Evolutionary conservation across 192 early-diverging fungal species (phyloP).

Genomic region (Mortierella alpina): DNA sequence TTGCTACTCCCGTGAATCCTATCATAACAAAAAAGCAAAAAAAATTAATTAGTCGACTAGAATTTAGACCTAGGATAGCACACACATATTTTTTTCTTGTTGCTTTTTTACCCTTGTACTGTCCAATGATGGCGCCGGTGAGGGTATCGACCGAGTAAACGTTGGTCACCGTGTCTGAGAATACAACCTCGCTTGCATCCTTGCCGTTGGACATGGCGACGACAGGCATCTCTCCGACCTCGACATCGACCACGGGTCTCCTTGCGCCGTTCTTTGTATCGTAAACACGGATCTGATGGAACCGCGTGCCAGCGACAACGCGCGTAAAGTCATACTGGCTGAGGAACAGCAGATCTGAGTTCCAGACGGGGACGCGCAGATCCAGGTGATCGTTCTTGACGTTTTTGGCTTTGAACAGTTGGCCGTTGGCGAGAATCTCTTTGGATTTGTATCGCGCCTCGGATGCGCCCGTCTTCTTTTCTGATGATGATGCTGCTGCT

Average conservation of each 20-base stretch:
- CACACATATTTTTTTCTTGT: background rate
- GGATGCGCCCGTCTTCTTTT: conserved; percentile 15
- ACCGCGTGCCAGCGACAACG: conserved; percentile 76
- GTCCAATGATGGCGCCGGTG: conserved; percentile 65
- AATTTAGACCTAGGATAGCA: background rate
- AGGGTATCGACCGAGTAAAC: conserved; percentile 71
- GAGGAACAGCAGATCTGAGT: conserved; percentile 84
- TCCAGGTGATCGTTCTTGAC: conserved; percentile 84
- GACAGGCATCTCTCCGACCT: conserved; percentile 78
- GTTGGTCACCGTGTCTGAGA: conserved; percentile 71
- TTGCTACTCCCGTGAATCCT: conserved; percentile 68
- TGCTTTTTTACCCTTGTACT: conserved; percentile 65
- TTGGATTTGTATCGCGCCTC: conserved; percentile 72
- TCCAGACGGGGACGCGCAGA: conserved; percentile 88
- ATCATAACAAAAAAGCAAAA: background rate
- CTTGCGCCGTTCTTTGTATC: conserved; percentile 70
- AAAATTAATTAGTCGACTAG: background rate
- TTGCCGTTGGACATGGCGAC: conserved; percentile 58
- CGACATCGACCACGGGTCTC: conserved; percentile 76
- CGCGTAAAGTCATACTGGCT: conserved; percentile 61
- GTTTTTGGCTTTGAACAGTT: conserved; percentile 87
- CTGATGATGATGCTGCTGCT: conserved; percentile 8
- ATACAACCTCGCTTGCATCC: conserved; percentile 69
- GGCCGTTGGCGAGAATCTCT: conserved; percentile 84
- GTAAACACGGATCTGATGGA: conserved; percentile 88